Conservation (phyloP, 148 eudicot species). For the Vaccinium corymbosum region DNA sequence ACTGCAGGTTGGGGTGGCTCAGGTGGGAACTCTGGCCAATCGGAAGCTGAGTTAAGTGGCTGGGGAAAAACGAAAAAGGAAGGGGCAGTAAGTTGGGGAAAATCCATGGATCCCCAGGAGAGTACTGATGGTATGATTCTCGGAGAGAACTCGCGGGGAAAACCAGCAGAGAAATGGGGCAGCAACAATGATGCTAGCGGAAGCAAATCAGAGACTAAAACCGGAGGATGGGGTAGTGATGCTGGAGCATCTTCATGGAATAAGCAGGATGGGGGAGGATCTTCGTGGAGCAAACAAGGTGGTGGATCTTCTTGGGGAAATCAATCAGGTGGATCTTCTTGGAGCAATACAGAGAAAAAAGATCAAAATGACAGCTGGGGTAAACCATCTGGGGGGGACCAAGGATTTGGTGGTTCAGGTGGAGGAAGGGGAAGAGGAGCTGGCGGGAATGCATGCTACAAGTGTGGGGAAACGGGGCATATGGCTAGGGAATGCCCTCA, state of each 20-base stretch:
- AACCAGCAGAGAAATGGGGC: conserved; percentile 3
- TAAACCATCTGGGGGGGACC: conserved; percentile 25
- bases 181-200: neutral
- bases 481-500: conserved; percentile 13
- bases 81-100: conserved; percentile 17
- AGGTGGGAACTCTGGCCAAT: conserved; percentile 1
- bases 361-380: conserved; percentile 17
- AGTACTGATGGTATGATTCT: neutral
- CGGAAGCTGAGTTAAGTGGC: neutral
- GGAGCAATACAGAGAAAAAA: conserved; percentile 1
- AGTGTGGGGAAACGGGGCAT: conserved; percentile 8
- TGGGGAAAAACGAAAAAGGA: neutral
- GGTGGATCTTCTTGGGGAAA: conserved; percentile 6
- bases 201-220: neutral
- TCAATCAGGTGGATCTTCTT: neutral
- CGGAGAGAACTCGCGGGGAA: neutral
- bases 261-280: conserved; percentile 12
- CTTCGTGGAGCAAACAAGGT: conserved; percentile 22
- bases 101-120: conserved; percentile 4
- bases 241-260: conserved; percentile 11
- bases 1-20: neutral
- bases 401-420: conserved; percentile 26
- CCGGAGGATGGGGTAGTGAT: conserved; percentile 1
- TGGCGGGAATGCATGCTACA: conserved; percentile 7
- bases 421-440: conserved; percentile 41